phyloP scores from a whole-genome alignment of 306 rosid genomes.

The Oemleria cerasiformis region DNA sequence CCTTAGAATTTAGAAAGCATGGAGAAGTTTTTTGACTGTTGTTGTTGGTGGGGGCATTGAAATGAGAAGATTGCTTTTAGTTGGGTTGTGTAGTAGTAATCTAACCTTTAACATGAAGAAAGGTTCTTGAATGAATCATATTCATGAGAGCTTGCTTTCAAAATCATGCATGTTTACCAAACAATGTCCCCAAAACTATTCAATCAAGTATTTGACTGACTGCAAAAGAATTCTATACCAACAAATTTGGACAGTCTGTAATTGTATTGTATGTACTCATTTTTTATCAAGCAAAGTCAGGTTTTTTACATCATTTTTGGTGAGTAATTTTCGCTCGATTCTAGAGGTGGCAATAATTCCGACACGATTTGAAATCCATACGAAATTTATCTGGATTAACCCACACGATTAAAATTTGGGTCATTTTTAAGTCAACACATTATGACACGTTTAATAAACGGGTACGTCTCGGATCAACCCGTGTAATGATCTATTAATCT shows the following conservation, averaged over 20 bases:
- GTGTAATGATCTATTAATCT: no score
- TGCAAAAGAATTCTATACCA: neutral
- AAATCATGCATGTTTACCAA: constrained; percentile 2
- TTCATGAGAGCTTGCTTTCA: neutral
- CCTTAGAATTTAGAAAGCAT: no score
- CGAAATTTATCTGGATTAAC: no score
- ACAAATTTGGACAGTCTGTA: neutral
- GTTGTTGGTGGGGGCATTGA: neutral
- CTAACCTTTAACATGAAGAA: constrained; percentile 6
- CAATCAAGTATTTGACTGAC: neutral
- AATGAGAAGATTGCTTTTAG: constrained; percentile 3
- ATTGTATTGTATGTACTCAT: neutral
- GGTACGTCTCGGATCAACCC: no score
- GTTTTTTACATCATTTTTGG: neutral
- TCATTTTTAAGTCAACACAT: no score
- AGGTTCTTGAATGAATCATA: neutral
- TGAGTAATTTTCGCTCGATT: neutral
- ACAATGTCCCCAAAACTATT: neutral
- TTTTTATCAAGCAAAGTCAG: neutral
- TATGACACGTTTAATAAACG: no score
- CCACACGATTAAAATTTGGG: no score
- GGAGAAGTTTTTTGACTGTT: neutral
- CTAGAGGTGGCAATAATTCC: neutral
- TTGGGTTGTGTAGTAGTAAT: neutral
- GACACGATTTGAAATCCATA: no score